Evolutionary conservation across 345 rosid species (phyloP).

Genomic region (Laguncularia racemosa): DNA sequence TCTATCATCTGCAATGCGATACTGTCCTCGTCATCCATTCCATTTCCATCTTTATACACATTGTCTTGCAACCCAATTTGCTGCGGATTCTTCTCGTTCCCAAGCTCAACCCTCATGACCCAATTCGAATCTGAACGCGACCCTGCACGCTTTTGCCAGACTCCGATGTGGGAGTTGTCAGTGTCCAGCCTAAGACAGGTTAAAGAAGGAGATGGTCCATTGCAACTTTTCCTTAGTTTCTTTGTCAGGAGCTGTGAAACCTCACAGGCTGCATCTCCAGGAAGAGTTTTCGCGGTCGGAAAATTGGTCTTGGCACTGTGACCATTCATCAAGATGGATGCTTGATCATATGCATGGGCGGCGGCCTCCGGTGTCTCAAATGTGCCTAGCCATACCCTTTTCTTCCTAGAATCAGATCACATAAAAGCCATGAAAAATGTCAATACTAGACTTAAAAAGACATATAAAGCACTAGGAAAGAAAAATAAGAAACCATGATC

Average conservation of each 20-base stretch:
- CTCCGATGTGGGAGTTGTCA: slow-evolving; percentile 28
- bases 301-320: slow-evolving; percentile 37
- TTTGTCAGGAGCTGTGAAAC: slow-evolving; percentile 9
- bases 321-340: slow-evolving; percentile 33
- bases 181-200: slow-evolving; percentile 36
- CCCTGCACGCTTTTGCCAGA: slow-evolving; percentile 34
- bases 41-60: not conserved
- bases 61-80: not conserved
- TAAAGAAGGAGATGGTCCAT: slow-evolving; percentile 24
- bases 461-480: no score
- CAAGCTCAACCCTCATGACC: slow-evolving; percentile 31
- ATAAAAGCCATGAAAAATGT: not conserved
- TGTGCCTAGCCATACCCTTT: slow-evolving; percentile 41
- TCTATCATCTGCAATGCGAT: slow-evolving; percentile 34
- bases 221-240: slow-evolving; percentile 25
- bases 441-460: not conserved
- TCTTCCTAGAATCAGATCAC: slow-evolving; percentile 17
- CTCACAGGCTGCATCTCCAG: not conserved
- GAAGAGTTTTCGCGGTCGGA: slow-evolving; percentile 11
- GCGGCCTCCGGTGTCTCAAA: slow-evolving; percentile 27
- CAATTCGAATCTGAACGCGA: slow-evolving; percentile 17
- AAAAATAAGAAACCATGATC: no score
- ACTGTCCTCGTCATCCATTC: slow-evolving; percentile 23
- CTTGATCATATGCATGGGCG: slow-evolving; percentile 31
- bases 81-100: slow-evolving; percentile 4